Conservation (phyloP, 1,139 yeast genomes). For the Blastobotrys ciferrii region DNA sequence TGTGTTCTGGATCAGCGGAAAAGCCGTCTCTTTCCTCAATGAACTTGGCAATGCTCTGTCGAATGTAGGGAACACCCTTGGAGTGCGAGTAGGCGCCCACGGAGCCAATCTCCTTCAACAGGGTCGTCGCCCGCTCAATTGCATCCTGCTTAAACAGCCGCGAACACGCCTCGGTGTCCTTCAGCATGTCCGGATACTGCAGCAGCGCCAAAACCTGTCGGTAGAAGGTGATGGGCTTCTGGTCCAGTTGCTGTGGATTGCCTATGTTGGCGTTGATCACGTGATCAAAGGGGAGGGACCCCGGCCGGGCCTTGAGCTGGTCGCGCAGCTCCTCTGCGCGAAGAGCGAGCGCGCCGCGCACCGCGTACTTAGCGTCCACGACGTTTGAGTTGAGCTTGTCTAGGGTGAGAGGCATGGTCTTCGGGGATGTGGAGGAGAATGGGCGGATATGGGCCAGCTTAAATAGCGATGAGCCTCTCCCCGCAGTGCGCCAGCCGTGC, state of each 20-base stretch:
- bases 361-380: conserved; percentile 88
- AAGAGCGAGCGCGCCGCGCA: conserved; percentile 89
- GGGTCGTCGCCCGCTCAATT: conserved; percentile 58
- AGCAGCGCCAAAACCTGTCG: conserved; percentile 83
- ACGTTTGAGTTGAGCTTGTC: conserved; percentile 70
- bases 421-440: conserved; percentile 6
- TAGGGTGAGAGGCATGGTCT: conserved; percentile 31
- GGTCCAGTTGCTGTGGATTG: conserved; percentile 95
- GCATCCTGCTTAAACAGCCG: conserved; percentile 67
- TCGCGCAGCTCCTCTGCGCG: conserved; percentile 80
- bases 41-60: conserved; percentile 78
- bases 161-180: conserved; percentile 35
- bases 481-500: not conserved
- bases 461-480: conserved; percentile 3
- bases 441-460: not conserved
- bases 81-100: conserved; percentile 94
- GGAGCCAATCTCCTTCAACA: conserved; percentile 67
- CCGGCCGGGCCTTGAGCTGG: conserved; percentile 51
- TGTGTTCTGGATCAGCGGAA: conserved; percentile 63
- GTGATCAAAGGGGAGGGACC: conserved; percentile 68
- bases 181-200: conserved; percentile 75
- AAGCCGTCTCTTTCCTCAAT: conserved; percentile 69
- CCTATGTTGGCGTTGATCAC: conserved; percentile 93
- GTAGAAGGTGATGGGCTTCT: conserved; percentile 91
- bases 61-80: conserved; percentile 72